A percentile compares a stretch with the other conserved stretches of the same genome.
These are phyloP conservation scores for Syzygium syzygioides DNA, from an alignment of 441 rosid genomes.

Conservation along the genomic window DNA sequence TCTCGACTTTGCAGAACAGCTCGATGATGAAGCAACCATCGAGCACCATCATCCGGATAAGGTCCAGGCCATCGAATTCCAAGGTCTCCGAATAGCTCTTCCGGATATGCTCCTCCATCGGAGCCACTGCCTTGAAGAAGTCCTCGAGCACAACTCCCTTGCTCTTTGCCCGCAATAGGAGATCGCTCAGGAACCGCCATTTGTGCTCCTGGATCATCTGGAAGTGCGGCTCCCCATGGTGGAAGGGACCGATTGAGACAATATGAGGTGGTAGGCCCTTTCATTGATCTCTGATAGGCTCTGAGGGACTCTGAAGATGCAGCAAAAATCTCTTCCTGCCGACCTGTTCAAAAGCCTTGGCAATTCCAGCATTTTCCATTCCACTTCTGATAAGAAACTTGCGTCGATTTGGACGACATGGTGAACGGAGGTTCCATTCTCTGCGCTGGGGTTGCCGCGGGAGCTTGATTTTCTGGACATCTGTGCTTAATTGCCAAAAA, in stretches of 20 bases:
- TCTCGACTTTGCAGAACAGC: conserved; percentile 24
- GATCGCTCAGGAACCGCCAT: conserved; percentile 21
- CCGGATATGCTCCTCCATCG: conserved; percentile 21
- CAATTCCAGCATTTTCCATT: conserved; percentile 2
- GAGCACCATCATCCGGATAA: conserved; percentile 34
- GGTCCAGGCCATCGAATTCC: neutral
- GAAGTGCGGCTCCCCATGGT: conserved; percentile 27
- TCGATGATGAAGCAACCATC: conserved; percentile 44
- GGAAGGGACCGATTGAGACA: conserved; percentile 63
- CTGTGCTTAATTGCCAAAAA: neutral
- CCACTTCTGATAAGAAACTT: conserved; percentile 8
- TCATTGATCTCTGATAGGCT: conserved; percentile 44
- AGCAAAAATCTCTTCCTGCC: conserved; percentile 50
- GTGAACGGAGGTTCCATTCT: conserved; percentile 3
- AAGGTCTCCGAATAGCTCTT: conserved; percentile 28
- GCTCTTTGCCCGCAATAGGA: conserved; percentile 8
- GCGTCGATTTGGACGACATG: conserved; percentile 2
- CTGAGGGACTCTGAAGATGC: conserved; percentile 63
- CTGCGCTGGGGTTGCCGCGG: neutral
- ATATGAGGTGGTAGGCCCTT: conserved; percentile 48
- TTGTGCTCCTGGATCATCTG: conserved; percentile 40
- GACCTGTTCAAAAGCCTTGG: conserved; percentile 34
- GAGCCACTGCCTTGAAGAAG: conserved; percentile 16
- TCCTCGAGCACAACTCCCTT: conserved; percentile 7
- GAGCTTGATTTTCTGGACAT: neutral